Conservation (phyloP, 2,329 filamentous ascomycete genomes). For the Cercospora janseana region DNA sequence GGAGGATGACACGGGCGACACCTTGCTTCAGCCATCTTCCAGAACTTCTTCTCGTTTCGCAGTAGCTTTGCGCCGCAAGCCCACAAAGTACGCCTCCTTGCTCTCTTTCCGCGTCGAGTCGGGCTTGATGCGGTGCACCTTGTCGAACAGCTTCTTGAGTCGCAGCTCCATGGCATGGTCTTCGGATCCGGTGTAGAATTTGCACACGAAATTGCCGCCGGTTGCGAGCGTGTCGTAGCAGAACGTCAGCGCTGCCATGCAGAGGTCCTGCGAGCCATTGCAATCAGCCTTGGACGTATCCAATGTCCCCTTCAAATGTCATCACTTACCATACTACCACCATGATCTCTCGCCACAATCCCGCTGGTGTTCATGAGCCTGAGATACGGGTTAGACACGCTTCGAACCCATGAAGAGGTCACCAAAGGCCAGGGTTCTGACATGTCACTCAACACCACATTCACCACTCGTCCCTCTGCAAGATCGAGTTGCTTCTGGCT, state of each 20-base stretch:
- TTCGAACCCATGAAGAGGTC: conserved; percentile 75
- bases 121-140: conserved; percentile 84
- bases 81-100: conserved; percentile 84
- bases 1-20: no score
- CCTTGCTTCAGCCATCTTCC: conserved; percentile 15
- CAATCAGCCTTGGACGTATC: not conserved
- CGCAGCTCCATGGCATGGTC: conserved; percentile 75
- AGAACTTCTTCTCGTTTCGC: conserved; percentile 47
- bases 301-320: no score
- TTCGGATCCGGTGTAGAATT: conserved; percentile 91
- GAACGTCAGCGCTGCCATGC: conserved; percentile 79
- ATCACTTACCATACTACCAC: conserved; percentile 80
- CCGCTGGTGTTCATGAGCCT: conserved; percentile 99
- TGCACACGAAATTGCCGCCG: conserved; percentile 91
- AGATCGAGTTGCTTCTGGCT: conserved; percentile 30
- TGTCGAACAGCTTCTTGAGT: conserved; percentile 73
- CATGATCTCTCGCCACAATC: conserved; percentile 80
- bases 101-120: conserved; percentile 74
- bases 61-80: conserved; percentile 63
- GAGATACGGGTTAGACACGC: conserved; percentile 89
- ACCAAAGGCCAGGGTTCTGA: conserved; percentile 91
- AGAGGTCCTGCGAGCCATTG: conserved; percentile 71
- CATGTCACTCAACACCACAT: conserved; percentile 98
- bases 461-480: conserved; percentile 61
- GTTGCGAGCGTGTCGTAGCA: conserved; percentile 76